These are phyloP conservation scores for Fusarium coffeatum DNA, from an alignment of 2,329 filamentous ascomycete genomes.

Conservation along the genomic window DNA sequence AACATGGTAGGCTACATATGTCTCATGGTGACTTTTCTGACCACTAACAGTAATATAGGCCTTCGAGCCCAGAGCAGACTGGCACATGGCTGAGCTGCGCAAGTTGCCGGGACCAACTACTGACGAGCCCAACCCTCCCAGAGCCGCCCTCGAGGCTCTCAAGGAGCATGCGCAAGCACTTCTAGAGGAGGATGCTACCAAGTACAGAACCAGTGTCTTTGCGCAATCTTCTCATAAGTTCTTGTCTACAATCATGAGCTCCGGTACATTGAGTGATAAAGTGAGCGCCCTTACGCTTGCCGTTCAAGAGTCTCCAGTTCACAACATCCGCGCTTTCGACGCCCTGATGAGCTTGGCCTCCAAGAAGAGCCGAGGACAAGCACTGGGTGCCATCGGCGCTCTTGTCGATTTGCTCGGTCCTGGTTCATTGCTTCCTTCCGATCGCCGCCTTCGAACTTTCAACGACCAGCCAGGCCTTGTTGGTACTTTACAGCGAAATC, in stretches of 20 bases:
- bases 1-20: constrained; percentile 50
- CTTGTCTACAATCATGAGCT: constrained; percentile 95
- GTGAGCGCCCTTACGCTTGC: constrained; percentile 94
- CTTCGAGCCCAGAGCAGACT: constrained; percentile 69
- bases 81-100: constrained; percentile 61
- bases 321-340: constrained; percentile 91
- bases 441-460: constrained; percentile 85
- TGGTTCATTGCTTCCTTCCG: constrained; percentile 83
- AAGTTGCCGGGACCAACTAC: constrained; percentile 57
- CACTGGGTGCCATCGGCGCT: constrained; percentile 90
- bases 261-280: constrained; percentile 95
- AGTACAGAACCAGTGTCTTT: constrained; percentile 79
- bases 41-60: constrained; percentile 58
- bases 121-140: constrained; percentile 59
- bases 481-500: constrained; percentile 73
- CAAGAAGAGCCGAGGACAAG: constrained; percentile 93
- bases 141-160: constrained; percentile 60
- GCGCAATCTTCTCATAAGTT: constrained; percentile 93
- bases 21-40: constrained; percentile 40
- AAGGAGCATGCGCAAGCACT: constrained; percentile 79
- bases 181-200: constrained; percentile 79
- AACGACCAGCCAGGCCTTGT: constrained; percentile 81
- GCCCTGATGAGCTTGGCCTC: constrained; percentile 83
- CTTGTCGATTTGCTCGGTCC: constrained; percentile 94
- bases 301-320: constrained; percentile 94